These are phyloP conservation scores for Beta macrorhiza DNA, from an alignment of 179 eudicot species.

Conservation along the genomic window DNA sequence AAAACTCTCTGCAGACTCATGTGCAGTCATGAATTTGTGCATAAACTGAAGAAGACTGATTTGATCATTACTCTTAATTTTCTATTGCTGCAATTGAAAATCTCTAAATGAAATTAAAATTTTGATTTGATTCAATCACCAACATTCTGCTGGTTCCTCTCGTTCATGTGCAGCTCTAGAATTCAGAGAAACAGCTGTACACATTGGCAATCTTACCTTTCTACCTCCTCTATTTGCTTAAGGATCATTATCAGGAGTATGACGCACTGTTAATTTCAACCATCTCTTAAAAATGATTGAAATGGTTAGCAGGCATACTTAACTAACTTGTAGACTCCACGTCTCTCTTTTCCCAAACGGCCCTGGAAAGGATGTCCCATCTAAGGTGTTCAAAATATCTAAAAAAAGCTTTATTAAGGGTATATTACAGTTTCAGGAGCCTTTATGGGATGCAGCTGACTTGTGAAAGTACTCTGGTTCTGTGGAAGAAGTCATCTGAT, in stretches of 20 bases:
- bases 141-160: background rate
- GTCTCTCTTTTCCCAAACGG: background rate
- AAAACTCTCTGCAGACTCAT: background rate
- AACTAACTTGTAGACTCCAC: constrained; percentile 4
- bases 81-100: background rate
- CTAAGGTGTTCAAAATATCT: background rate
- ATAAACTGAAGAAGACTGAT: background rate
- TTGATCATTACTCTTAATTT: background rate
- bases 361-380: background rate
- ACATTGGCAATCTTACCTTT: background rate
- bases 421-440: background rate
- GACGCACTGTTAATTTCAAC: background rate
- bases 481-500: background rate
- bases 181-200: background rate
- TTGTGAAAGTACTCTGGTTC: background rate
- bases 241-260: background rate
- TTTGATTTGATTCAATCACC: background rate
- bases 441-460: background rate
- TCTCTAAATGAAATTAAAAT: background rate
- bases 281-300: background rate
- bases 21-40: constrained; percentile 5
- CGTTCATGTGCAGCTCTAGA: constrained; percentile 4
- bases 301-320: background rate
- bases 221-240: background rate
- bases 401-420: background rate